Percentiles rank a stretch among this genome's conserved stretches.
phyloP scores from a whole-genome alignment of 164 flowering plant genomes.

The Malania oleifera region DNA sequence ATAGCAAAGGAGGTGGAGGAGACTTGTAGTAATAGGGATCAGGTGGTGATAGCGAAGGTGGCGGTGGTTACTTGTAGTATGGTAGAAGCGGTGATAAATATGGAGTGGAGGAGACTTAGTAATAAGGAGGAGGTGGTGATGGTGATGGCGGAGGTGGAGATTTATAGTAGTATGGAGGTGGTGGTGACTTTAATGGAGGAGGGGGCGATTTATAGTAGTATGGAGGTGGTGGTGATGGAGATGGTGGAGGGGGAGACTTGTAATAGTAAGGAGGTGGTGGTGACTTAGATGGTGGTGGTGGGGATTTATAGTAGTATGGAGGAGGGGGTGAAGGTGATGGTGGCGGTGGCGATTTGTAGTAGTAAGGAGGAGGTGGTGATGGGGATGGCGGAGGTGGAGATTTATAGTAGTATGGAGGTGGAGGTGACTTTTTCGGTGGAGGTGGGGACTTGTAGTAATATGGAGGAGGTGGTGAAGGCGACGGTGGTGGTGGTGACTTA shows the following conservation, averaged over 20 bases:
- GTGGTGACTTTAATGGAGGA: too few relatives aligned
- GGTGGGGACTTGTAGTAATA: conserved; percentile 9
- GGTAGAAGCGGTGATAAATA: too few relatives aligned
- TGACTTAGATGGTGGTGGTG: conserved; percentile 10
- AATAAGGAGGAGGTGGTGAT: too few relatives aligned
- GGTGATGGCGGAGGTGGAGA: too few relatives aligned
- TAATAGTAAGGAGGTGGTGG: conserved; percentile 14
- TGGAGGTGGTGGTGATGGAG: conserved; percentile 10
- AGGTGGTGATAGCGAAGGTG: too few relatives aligned
- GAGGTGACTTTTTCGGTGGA: conserved; percentile 6
- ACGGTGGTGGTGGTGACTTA: background rate
- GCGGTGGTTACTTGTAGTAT: too few relatives aligned
- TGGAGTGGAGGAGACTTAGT: too few relatives aligned
- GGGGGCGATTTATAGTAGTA: conserved; percentile 9
- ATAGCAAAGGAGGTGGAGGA: too few relatives aligned
- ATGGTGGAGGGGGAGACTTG: conserved; percentile 12
- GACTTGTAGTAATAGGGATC: too few relatives aligned
- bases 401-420: conserved; percentile 5
- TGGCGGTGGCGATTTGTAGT: background rate
- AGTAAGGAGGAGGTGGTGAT: background rate
- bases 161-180: too few relatives aligned
- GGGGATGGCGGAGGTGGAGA: background rate
- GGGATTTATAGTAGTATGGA: conserved; percentile 3
- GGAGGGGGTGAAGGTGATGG: conserved; percentile 8
- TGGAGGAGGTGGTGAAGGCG: background rate